Percentiles rank a stretch among this genome's conserved stretches.
These are phyloP conservation scores for Pyrenula massariospora DNA, from an alignment of 495 filamentous ascomycete genomes.

Conservation along the genomic window DNA sequence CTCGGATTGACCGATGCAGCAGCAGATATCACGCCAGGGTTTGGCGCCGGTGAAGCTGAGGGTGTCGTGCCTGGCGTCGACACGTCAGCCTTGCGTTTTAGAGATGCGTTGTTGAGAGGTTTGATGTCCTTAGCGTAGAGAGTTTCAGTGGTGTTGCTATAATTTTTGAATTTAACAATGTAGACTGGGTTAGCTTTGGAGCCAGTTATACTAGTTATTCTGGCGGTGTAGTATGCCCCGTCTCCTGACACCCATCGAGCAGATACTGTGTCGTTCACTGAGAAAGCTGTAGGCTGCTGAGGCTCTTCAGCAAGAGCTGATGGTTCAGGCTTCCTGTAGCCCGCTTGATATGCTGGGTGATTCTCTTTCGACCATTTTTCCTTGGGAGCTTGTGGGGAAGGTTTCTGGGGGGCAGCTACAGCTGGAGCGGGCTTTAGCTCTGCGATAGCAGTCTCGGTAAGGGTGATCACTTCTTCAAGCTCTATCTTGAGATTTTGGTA, in stretches of 20 bases:
- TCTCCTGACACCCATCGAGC: constrained; percentile 88
- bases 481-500: constrained; percentile 68
- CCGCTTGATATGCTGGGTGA: constrained; percentile 54
- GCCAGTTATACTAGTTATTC: constrained; percentile 87
- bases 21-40: constrained; percentile 69
- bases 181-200: constrained; percentile 81
- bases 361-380: constrained; percentile 67
- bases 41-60: constrained; percentile 28
- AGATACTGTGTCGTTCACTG: constrained; percentile 81
- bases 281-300: constrained; percentile 45
- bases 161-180: constrained; percentile 85
- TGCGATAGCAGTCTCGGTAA: constrained; percentile 67
- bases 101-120: constrained; percentile 54
- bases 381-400: constrained; percentile 34
- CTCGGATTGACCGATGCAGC: constrained; percentile 77
- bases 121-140: constrained; percentile 75
- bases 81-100: constrained; percentile 88
- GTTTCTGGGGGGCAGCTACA: constrained; percentile 22
- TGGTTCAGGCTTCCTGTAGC: constrained; percentile 30
- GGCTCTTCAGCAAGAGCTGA: constrained; percentile 31
- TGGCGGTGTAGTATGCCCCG: constrained; percentile 80
- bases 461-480: constrained; percentile 72
- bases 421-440: constrained; percentile 53
- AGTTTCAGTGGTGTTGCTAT: constrained; percentile 69
- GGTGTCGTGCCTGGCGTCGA: constrained; percentile 41